phyloP scores from a whole-genome alignment of 1,284 basidiomycete species.

The Microbotryum lychnidis-dioicae region DNA sequence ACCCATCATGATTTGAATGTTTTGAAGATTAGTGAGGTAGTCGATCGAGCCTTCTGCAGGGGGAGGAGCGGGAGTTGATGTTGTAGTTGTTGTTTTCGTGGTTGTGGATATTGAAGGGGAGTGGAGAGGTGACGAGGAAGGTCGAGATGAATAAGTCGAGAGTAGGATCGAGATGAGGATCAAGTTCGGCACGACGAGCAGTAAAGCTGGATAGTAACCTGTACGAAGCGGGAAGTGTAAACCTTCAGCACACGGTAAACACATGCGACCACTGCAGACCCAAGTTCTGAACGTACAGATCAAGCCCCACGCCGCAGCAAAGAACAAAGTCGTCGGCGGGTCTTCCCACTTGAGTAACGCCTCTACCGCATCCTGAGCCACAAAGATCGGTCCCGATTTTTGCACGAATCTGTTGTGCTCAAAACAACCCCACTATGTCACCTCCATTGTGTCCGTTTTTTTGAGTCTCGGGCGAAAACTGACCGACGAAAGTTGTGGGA shows the following conservation, averaged over 20 bases:
- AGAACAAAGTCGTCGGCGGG: conserved; percentile 32
- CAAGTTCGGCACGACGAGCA: conserved; percentile 29
- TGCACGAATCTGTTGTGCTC: conserved; percentile 30
- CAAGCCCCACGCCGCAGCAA: conserved; percentile 27
- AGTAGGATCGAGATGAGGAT: conserved; percentile 29
- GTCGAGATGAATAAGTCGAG: conserved; percentile 19
- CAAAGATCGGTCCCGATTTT: conserved; percentile 35
- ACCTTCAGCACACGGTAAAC: no score
- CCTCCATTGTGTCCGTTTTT: no score
- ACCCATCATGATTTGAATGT: conserved; percentile 37
- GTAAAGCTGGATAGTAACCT: conserved; percentile 30
- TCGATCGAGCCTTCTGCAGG: conserved; percentile 31
- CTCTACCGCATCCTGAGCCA: conserved; percentile 32
- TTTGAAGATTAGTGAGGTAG: conserved; percentile 35
- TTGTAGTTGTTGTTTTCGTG: conserved; percentile 7
- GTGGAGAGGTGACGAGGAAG: conserved; percentile 3
- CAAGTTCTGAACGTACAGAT: conserved; percentile 23
- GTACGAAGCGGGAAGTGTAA: background rate
- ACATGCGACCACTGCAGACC: no score
- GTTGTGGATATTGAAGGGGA: conserved; percentile 1
- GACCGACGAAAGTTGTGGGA: conserved; percentile 31
- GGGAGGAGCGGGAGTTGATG: background rate
- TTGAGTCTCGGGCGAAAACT: background rate
- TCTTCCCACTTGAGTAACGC: conserved; percentile 33
- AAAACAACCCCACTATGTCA: no score